These are phyloP conservation scores for Oryza rufipogon DNA, from an alignment of 176 grass and related monocot genomes.

Conservation along the genomic window DNA sequence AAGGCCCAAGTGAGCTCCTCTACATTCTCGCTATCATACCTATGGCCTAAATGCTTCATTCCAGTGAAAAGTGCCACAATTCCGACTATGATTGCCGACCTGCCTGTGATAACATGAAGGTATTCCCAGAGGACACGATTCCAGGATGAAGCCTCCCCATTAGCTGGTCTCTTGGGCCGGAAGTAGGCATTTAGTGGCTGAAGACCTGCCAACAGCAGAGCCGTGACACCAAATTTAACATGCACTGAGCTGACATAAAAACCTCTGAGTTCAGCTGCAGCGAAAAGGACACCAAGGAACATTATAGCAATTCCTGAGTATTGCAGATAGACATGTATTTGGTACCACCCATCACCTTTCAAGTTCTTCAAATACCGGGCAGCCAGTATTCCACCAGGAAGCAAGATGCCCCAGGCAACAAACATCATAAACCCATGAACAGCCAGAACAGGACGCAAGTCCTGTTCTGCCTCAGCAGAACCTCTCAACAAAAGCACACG, in stretches of 20 bases:
- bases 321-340: conserved; percentile 83
- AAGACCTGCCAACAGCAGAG: conserved; percentile 60
- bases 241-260: conserved; percentile 70
- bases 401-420: conserved; percentile 86
- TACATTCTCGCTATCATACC: conserved; percentile 82
- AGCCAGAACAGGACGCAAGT: conserved; percentile 71
- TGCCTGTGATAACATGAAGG: conserved; percentile 79
- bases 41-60: conserved; percentile 87
- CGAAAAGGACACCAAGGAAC: conserved; percentile 79
- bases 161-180: conserved; percentile 62
- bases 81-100: conserved; percentile 69
- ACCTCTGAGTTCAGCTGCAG: conserved; percentile 68
- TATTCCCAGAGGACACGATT: conserved; percentile 83
- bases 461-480: conserved; percentile 77
- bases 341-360: conserved; percentile 86
- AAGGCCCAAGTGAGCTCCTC: conserved; percentile 87
- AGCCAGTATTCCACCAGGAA: conserved; percentile 85
- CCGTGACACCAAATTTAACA: conserved; percentile 85
- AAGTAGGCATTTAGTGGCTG: conserved; percentile 90
- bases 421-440: conserved; percentile 99
- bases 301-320: conserved; percentile 77
- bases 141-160: conserved; percentile 46
- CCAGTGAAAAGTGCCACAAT: conserved; percentile 75
- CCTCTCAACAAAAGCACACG: conserved; percentile 65
- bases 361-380: conserved; percentile 89